These are phyloP conservation scores for Cordyceps farinosa DNA, from an alignment of 2,329 filamentous ascomycete genomes.

Conservation along the genomic window DNA sequence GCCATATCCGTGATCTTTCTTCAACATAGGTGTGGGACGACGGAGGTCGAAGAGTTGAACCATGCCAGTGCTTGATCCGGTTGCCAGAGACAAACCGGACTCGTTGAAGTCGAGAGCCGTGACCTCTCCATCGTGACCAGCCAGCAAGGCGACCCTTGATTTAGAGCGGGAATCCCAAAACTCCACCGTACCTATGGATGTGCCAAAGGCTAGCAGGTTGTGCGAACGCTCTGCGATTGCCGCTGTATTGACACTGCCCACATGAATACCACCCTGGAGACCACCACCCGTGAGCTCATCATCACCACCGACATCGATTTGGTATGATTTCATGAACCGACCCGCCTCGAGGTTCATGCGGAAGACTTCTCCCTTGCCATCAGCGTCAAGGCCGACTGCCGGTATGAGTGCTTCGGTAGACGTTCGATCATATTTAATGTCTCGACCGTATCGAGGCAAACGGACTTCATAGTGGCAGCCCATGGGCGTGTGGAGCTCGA, in stretches of 20 bases:
- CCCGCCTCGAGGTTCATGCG: slow-evolving; percentile 87
- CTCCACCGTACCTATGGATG: slow-evolving; percentile 90
- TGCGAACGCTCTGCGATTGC: slow-evolving; percentile 86
- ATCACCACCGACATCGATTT: slow-evolving; percentile 84
- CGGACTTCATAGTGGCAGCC: slow-evolving; percentile 87
- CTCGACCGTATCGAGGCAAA: slow-evolving; percentile 87
- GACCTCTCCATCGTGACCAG: slow-evolving; percentile 66
- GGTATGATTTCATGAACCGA: slow-evolving; percentile 90
- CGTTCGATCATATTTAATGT: slow-evolving; percentile 77
- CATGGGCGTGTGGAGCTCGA: slow-evolving; percentile 89
- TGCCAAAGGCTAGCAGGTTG: slow-evolving; percentile 89
- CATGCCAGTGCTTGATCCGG: slow-evolving; percentile 82
- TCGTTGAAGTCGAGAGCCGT: slow-evolving; percentile 84
- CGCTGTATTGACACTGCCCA: slow-evolving; percentile 82
- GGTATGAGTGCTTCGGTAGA: slow-evolving; percentile 84
- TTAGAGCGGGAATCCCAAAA: slow-evolving; percentile 92
- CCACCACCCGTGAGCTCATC: slow-evolving; percentile 69
- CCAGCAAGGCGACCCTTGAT: slow-evolving; percentile 73
- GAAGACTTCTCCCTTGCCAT: slow-evolving; percentile 89
- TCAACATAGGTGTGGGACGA: slow-evolving; percentile 77
- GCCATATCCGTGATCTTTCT: slow-evolving; percentile 94
- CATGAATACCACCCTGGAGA: slow-evolving; percentile 80
- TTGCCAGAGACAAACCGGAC: slow-evolving; percentile 79
- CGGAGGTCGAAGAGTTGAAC: slow-evolving; percentile 90
- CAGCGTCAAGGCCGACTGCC: slow-evolving; percentile 78